These are phyloP conservation scores for Plantago elongata DNA, from an alignment of 257 asterid species.

Conservation along the genomic window DNA sequence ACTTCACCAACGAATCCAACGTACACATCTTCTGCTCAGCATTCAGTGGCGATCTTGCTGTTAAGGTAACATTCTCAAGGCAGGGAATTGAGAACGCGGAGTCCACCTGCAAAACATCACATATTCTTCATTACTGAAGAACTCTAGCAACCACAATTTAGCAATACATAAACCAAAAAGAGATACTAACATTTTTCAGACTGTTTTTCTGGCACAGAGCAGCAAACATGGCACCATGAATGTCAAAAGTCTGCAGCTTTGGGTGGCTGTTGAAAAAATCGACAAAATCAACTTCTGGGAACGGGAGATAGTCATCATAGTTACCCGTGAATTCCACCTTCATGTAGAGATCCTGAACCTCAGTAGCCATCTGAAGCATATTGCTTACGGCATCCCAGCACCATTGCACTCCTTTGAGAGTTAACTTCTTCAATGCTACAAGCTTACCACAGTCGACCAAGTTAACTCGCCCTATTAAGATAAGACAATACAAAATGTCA, in stretches of 20 bases:
- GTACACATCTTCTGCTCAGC: conserved; percentile 96
- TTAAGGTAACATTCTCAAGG: conserved; percentile 71
- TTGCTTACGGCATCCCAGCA: conserved; percentile 79
- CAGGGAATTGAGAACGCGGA: conserved; percentile 61
- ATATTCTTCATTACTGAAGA: neutral
- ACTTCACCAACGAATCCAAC: conserved; percentile 60
- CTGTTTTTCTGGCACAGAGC: conserved; percentile 96
- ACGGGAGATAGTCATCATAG: conserved; percentile 60
- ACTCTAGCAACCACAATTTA: neutral
- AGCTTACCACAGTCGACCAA: conserved; percentile 77
- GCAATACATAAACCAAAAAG: neutral
- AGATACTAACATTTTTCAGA: conserved; percentile 70
- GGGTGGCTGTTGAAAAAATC: conserved; percentile 92
- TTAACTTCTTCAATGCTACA: conserved; percentile 60
- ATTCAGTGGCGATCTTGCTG: conserved; percentile 84
- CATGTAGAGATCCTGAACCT: conserved; percentile 88
- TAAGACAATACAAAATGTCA: conserved; percentile 2
- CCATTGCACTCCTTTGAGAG: conserved; percentile 92
- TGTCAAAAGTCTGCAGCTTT: conserved; percentile 70
- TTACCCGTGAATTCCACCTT: conserved; percentile 94
- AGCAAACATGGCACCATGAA: conserved; percentile 98
- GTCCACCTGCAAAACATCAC: conserved; percentile 51
- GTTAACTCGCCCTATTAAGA: conserved; percentile 55
- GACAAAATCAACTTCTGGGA: conserved; percentile 83
- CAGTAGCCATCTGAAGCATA: conserved; percentile 77